Base-by-base conservation (phyloP, 345 rosid genomes). In the Rhodomyrtus tomentosa region DNA sequence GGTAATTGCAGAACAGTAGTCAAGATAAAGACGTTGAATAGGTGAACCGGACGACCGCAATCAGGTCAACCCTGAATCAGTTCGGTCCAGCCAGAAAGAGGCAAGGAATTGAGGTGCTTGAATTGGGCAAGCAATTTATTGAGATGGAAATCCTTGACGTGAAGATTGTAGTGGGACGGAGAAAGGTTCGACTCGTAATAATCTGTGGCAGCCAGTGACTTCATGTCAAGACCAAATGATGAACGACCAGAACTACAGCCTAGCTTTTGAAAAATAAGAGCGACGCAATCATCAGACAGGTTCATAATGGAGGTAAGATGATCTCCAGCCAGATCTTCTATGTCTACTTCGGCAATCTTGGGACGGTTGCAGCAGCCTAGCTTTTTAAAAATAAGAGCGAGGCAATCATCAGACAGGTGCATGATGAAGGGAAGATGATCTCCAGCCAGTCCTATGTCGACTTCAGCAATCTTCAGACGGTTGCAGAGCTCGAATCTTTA, bases 151-250 rank as follows among this genome's bases (percentile, higher is more conserved):
- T 93, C 72, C 24, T 55, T 85, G 8, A 92, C 87, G 49, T n/a
- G 86, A 72, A 83, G 87, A 82, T 49, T 86, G 48, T 84, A 88
- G 81, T 13, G 86, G 73, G n/a, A 89, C 4, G 25, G 90, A 86
- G 29, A 95, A 94, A 88, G 94, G 92, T 20, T 89, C 89, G 76
- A 94, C 93, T 42, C 91, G 92, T 10, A 95, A 86, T 49, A 92
- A 92, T 51, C 89, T 87, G 5, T 96, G 89, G 83, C 79, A 84
- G 94, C 93, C 93, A 95, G 55, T 89, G 89, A 81, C 40, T 95
- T 84, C 97, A 94, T 84, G 98, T 92, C 62, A 93, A 93, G 86
- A 55, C 98, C 96, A 84, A 95, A 96, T 27, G 98, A 95, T 76
- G 92, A 95, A 49, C 87, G 92, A 83, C 94, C 95, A 18, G 89